phyloP scores from a whole-genome alignment of 169 alveolate genomes.

The Plasmodium gonderi region DNA sequence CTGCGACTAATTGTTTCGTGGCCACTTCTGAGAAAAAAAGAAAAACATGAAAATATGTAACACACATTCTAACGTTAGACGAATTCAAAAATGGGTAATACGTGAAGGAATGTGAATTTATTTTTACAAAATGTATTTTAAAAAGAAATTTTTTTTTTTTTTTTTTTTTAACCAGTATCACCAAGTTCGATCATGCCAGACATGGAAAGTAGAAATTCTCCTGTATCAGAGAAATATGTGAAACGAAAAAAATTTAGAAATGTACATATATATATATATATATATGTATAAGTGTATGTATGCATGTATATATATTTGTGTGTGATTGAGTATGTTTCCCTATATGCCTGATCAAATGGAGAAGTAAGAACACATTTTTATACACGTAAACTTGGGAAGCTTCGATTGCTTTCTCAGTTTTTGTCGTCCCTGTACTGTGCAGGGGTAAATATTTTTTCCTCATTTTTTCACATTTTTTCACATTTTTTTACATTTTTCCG shows the following conservation, averaged over 20 bases:
- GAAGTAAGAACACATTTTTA: too few relatives aligned
- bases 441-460: background rate
- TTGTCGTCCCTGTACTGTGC: too few relatives aligned
- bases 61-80: too few relatives aligned
- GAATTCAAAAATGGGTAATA: background rate
- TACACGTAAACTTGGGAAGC: too few relatives aligned
- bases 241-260: background rate
- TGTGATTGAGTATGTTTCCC: too few relatives aligned
- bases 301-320: background rate
- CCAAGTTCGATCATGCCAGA: background rate
- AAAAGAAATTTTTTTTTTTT: background rate
- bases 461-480: background rate
- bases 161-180: background rate
- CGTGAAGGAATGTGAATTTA: background rate
- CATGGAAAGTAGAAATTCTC: background rate
- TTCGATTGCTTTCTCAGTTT: too few relatives aligned
- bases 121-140: background rate
- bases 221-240: background rate
- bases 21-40: slow-evolving; percentile 4
- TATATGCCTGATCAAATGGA: too few relatives aligned
- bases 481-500: background rate
- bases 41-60: background rate
- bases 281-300: background rate
- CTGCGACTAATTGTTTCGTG: slow-evolving; percentile 7
- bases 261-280: background rate